A percentile compares a stretch with the other conserved stretches of the same genome.
Evolutionary conservation across 2,329 filamentous ascomycete genomes (phyloP).

Genomic region (Eutypa lata): DNA sequence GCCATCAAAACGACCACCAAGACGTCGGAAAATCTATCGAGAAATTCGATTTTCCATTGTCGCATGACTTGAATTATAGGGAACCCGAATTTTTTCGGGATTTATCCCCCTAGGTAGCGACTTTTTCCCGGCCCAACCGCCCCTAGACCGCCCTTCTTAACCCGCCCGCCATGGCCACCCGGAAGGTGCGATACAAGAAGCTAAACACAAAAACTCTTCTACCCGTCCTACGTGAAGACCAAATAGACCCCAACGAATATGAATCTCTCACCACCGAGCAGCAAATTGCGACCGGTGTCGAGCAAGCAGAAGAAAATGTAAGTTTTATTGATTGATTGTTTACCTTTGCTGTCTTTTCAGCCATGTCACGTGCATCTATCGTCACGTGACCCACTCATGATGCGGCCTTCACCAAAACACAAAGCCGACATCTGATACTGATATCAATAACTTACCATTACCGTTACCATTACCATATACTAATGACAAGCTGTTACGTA

Average conservation of each 20-base stretch:
- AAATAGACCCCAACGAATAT: conserved; percentile 84
- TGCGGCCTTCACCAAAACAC: conserved; percentile 10
- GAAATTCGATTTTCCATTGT: conserved; percentile 49
- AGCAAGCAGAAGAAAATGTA: conserved; percentile 96
- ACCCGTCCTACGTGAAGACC: conserved; percentile 81
- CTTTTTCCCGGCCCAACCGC: conserved; percentile 29
- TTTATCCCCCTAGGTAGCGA: conserved; percentile 49
- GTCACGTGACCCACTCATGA: conserved; percentile 53
- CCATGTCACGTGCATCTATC: conserved; percentile 23
- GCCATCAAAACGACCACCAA: conserved; percentile 55
- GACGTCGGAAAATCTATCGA: conserved; percentile 50
- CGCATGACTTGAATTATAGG: conserved; percentile 57
- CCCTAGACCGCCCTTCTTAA: conserved; percentile 24
- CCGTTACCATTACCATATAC: background rate
- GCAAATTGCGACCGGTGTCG: conserved; percentile 93
- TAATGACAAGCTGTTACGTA: conserved; percentile 35
- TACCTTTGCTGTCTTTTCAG: conserved; percentile 12
- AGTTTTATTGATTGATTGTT: conserved; percentile 46
- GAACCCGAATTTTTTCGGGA: conserved; percentile 62
- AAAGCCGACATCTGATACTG: background rate
- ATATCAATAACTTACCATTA: conserved; percentile 4
- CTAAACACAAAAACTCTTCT: conserved; percentile 87
- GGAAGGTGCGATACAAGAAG: conserved; percentile 82
- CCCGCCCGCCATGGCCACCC: conserved; percentile 54
- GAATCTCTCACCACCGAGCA: conserved; percentile 79